Conservation (phyloP, 192 early-diverging fungal genomes). For the Podila clonocystis region DNA sequence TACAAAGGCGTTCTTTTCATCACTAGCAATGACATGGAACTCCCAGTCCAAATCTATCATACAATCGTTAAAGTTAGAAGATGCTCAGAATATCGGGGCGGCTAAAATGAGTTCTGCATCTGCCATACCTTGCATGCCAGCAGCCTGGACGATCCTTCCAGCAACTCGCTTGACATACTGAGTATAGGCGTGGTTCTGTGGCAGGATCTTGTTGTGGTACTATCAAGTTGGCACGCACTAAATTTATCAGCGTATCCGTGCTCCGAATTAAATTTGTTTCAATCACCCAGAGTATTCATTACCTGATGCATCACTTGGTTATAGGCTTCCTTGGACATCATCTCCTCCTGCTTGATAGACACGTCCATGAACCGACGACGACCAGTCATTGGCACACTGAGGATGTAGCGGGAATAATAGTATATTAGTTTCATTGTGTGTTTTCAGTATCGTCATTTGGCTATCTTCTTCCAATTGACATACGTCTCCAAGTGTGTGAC, state of each 20-base stretch:
- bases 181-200: conserved; percentile 68
- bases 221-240: neutral
- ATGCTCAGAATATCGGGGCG: neutral
- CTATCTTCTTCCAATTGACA: neutral
- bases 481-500: conserved; percentile 75
- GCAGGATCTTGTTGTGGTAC: conserved; percentile 75
- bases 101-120: neutral
- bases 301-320: conserved; percentile 68
- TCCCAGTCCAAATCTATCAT: conserved; percentile 83
- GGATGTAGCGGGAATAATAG: neutral
- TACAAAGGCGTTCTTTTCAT: conserved; percentile 93
- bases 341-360: conserved; percentile 64
- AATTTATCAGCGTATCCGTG: neutral
- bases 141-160: conserved; percentile 71
- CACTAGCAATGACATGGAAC: conserved; percentile 86
- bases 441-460: neutral
- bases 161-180: conserved; percentile 78
- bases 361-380: conserved; percentile 77
- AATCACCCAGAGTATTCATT: neutral
- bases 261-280: neutral
- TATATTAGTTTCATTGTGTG: neutral
- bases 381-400: conserved; percentile 71
- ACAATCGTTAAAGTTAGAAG: neutral
- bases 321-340: conserved; percentile 78
- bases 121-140: conserved; percentile 64